These are phyloP conservation scores for Fusarium liriodendri DNA, from an alignment of 2,329 filamentous ascomycete species.

Conservation along the genomic window DNA sequence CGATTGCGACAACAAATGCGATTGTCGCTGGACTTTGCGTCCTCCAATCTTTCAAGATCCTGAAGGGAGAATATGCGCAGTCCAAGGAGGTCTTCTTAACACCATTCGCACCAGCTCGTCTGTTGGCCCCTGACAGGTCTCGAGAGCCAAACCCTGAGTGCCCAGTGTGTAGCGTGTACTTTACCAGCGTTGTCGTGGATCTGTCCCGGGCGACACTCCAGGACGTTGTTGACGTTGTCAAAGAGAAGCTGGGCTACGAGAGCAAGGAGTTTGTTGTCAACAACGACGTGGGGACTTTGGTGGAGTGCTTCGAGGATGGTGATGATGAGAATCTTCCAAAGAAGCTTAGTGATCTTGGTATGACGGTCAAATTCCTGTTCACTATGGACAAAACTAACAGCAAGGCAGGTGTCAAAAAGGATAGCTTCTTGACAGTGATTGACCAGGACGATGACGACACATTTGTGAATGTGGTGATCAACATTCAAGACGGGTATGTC, in stretches of 20 bases:
- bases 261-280: slow-evolving; percentile 82
- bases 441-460: slow-evolving; percentile 82
- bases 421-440: slow-evolving; percentile 84
- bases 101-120: slow-evolving; percentile 68
- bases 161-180: slow-evolving; percentile 82
- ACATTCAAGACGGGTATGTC: slow-evolving; percentile 71
- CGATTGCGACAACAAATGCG: slow-evolving; percentile 97
- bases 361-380: slow-evolving; percentile 27
- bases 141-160: slow-evolving; percentile 82
- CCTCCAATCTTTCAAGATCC: slow-evolving; percentile 90
- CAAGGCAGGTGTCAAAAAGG: slow-evolving; percentile 70
- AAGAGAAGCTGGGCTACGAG: slow-evolving; percentile 77
- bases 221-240: slow-evolving; percentile 83
- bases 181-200: slow-evolving; percentile 76
- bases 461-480: slow-evolving; percentile 83
- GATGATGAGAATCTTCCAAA: slow-evolving; percentile 89
- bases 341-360: slow-evolving; percentile 81
- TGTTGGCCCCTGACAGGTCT: slow-evolving; percentile 68
- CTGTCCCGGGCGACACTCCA: slow-evolving; percentile 78
- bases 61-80: slow-evolving; percentile 76
- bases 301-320: slow-evolving; percentile 68
- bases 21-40: slow-evolving; percentile 95
- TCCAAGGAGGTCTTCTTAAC: slow-evolving; percentile 89
- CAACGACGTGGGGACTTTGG: slow-evolving; percentile 81
- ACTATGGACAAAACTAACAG: slow-evolving; percentile 24